Evolutionary conservation across 202 grass and related monocot genomes (phyloP).

Genomic region (Digitaria exilis): DNA sequence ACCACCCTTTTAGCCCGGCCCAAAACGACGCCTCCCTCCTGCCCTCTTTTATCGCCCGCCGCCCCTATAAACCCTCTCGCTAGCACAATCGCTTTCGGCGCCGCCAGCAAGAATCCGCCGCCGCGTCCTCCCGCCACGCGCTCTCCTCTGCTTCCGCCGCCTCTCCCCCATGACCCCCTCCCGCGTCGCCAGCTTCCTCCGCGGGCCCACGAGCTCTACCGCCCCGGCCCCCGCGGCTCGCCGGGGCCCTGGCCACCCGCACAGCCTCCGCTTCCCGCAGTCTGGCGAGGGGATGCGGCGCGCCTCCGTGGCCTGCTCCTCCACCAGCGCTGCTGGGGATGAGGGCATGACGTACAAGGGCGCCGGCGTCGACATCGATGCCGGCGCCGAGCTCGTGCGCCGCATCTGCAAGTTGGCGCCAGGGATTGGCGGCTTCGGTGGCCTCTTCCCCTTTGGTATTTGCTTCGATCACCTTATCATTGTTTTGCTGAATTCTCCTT

Average conservation of each 20-base stretch:
- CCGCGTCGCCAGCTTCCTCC: constrained; percentile 41
- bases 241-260: not conserved
- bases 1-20: not conserved
- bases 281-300: constrained; percentile 16
- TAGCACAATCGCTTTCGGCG: constrained; percentile 13
- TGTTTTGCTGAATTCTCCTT: not conserved
- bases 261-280: not conserved
- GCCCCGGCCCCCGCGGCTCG: not conserved
- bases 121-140: not conserved
- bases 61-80: not conserved
- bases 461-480: not conserved
- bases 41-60: not conserved
- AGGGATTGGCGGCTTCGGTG: constrained; percentile 81
- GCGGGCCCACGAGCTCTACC: not conserved
- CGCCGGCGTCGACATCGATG: constrained; percentile 85
- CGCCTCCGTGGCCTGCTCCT: constrained; percentile 46
- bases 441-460: constrained; percentile 75
- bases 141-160: not conserved
- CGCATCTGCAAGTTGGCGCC: constrained; percentile 86
- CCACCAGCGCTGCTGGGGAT: not conserved
- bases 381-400: constrained; percentile 77
- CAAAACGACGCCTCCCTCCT: not conserved
- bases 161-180: constrained; percentile 40
- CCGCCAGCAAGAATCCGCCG: not conserved
- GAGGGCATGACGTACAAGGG: constrained; percentile 73